A percentile compares a stretch with the other conserved stretches of the same genome.
phyloP scores from a whole-genome alignment of 176 grass and related monocot genomes.

The Melocanna baccifera region DNA sequence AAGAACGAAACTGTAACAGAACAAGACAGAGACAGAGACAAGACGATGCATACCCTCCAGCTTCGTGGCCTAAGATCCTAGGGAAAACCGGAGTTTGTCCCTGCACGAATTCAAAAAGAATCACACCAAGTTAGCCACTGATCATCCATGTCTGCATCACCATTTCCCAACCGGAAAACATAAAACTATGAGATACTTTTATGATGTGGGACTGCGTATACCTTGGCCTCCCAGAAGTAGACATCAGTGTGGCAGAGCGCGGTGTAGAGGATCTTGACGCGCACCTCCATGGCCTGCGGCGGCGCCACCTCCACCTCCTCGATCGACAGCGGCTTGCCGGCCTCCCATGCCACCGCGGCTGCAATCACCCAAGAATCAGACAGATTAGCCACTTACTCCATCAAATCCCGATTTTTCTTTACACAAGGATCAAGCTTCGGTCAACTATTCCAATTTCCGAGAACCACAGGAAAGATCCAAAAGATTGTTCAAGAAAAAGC shows the following conservation, averaged over 20 bases:
- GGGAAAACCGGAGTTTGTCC: slow-evolving; percentile 92
- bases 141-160: neutral
- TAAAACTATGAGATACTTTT: neutral
- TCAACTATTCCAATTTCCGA: too few species aligned
- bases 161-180: neutral
- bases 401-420: neutral
- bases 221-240: slow-evolving; percentile 97
- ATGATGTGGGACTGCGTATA: neutral
- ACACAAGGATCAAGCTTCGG: neutral
- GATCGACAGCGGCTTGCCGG: slow-evolving; percentile 67
- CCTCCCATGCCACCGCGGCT: slow-evolving; percentile 93
- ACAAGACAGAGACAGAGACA: neutral
- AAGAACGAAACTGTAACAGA: neutral
- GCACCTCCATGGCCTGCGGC: slow-evolving; percentile 84
- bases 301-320: slow-evolving; percentile 91
- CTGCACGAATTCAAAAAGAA: slow-evolving; percentile 32
- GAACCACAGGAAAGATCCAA: too few species aligned
- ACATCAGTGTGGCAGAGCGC: slow-evolving; percentile 91
- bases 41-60: slow-evolving; percentile 59
- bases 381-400: neutral
- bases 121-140: neutral
- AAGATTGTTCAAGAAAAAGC: neutral
- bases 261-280: slow-evolving; percentile 79
- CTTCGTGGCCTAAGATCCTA: slow-evolving; percentile 89
- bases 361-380: neutral